Percentiles rank a stretch among this genome's conserved stretches.
These are phyloP conservation scores for Didymella pomorum DNA, from an alignment of 2,329 filamentous ascomycete genomes.

Conservation along the genomic window DNA sequence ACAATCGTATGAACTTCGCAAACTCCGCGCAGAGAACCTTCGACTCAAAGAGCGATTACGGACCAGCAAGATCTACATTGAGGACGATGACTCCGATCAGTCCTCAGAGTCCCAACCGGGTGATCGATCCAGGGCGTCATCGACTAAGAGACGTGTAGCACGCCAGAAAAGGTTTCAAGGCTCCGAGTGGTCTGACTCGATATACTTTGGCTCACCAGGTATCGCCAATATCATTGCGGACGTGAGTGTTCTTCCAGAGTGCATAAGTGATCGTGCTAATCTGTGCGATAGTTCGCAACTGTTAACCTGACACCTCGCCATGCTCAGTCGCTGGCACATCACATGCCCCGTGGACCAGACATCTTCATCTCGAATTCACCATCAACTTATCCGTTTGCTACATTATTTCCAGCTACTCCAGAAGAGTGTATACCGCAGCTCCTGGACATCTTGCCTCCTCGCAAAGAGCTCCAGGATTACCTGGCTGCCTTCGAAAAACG, in stretches of 20 bases:
- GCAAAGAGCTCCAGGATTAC: constrained; percentile 51
- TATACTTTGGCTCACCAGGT: constrained; percentile 61
- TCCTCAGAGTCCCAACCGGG: constrained; percentile 32
- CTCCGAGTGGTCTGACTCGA: constrained; percentile 54
- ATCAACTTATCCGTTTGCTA: constrained; percentile 56
- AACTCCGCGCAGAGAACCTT: constrained; percentile 56
- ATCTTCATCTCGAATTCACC: constrained; percentile 51
- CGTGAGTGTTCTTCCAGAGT: constrained; percentile 38
- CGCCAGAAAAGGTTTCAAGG: constrained; percentile 51
- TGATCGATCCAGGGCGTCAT: constrained; percentile 30
- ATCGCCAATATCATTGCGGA: constrained; percentile 58
- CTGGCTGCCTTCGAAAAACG: constrained; percentile 55
- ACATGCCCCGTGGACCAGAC: constrained; percentile 53
- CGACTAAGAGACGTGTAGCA: constrained; percentile 33
- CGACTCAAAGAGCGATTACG: constrained; percentile 55
- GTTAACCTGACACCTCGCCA: constrained; percentile 47
- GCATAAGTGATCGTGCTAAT: constrained; percentile 28
- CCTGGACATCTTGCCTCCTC: constrained; percentile 50
- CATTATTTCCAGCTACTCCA: constrained; percentile 51
- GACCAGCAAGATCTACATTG: constrained; percentile 43
- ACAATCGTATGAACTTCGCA: constrained; percentile 58
- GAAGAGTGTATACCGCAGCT: constrained; percentile 49
- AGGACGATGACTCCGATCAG: constrained; percentile 49
- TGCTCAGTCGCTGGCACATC: constrained; percentile 54
- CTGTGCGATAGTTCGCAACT: constrained; percentile 51